A percentile compares a stretch with the other conserved stretches of the same genome.
These are phyloP conservation scores for Herpetomonas tarakana DNA, from an alignment of 208 protist genomes.

Conservation along the genomic window DNA sequence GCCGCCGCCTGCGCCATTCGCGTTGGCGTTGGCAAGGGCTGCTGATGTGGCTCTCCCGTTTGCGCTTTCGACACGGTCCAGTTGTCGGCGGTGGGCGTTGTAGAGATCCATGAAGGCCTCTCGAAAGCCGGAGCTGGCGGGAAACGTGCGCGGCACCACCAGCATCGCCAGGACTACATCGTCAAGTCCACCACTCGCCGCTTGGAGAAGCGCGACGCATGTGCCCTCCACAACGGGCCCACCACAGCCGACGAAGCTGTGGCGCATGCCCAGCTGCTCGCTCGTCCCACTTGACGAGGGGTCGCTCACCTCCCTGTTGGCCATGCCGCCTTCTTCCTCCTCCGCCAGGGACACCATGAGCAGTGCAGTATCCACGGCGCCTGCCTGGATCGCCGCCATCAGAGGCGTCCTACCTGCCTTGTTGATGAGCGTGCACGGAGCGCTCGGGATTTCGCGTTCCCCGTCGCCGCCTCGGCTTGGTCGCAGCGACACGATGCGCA, in stretches of 20 bases:
- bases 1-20: too few relatives aligned
- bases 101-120: constrained; percentile 22
- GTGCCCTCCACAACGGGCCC: constrained; percentile 67
- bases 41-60: background rate
- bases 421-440: constrained; percentile 42
- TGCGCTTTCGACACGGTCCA: constrained; percentile 4
- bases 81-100: constrained; percentile 4
- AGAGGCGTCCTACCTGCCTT: constrained; percentile 61
- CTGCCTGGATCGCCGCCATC: constrained; percentile 60
- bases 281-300: background rate
- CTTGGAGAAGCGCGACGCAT: constrained; percentile 56
- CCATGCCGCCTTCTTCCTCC: constrained; percentile 2
- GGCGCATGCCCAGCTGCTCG: background rate
- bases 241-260: constrained; percentile 15
- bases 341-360: constrained; percentile 34
- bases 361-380: constrained; percentile 47
- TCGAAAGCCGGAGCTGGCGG: constrained; percentile 22
- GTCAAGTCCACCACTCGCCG: constrained; percentile 44
- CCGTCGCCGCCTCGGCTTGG: constrained; percentile 9
- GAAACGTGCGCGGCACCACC: constrained; percentile 27
- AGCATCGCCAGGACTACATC: constrained; percentile 62
- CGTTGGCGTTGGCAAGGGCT: background rate
- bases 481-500: constrained; percentile 20
- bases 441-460: constrained; percentile 11
- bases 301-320: background rate